phyloP scores from a whole-genome alignment of 2,329 filamentous ascomycete species.

The Aspergillus sp. region DNA sequence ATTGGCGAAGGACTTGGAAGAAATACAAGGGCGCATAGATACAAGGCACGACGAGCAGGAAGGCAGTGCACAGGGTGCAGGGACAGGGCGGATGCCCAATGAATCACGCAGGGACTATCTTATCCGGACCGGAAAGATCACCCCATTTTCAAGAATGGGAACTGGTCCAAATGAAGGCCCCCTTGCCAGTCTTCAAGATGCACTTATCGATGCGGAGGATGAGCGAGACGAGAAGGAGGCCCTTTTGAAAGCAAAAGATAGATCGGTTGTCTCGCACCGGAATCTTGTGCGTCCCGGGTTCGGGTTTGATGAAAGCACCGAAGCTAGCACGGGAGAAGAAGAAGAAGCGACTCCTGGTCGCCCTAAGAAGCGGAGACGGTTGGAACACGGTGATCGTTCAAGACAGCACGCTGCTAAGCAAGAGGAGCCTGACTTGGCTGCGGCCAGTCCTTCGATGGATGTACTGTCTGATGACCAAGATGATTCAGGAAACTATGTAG shows the following conservation, averaged over 20 bases:
- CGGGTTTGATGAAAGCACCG: conserved; percentile 44
- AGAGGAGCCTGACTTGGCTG: conserved; percentile 6
- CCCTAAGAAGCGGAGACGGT: conserved; percentile 32
- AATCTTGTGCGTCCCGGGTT: conserved; percentile 71
- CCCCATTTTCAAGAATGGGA: conserved; percentile 80
- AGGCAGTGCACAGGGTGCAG: conserved; percentile 39
- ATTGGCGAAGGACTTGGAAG: conserved; percentile 67
- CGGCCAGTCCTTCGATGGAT: conserved; percentile 2
- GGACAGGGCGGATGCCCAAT: conserved; percentile 59
- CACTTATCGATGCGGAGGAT: conserved; percentile 76
- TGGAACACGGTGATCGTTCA: conserved; percentile 10
- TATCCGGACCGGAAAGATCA: conserved; percentile 95
- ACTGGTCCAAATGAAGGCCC: conserved; percentile 54
- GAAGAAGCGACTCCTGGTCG: conserved; percentile 12
- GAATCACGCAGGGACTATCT: conserved; percentile 86
- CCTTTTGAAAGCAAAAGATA: conserved; percentile 34
- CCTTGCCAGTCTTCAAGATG: conserved; percentile 68
- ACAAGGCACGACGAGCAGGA: conserved; percentile 61
- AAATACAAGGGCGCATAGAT: conserved; percentile 77
- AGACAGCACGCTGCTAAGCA: neutral
- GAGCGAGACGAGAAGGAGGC: conserved; percentile 51
- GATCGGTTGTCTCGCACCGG: conserved; percentile 61
- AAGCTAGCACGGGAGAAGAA: conserved; percentile 11
- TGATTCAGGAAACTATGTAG: conserved; percentile 30
- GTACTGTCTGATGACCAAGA: conserved; percentile 25